Base-by-base conservation (phyloP, 164 flowering plant species). In the Piper longum region DNA sequence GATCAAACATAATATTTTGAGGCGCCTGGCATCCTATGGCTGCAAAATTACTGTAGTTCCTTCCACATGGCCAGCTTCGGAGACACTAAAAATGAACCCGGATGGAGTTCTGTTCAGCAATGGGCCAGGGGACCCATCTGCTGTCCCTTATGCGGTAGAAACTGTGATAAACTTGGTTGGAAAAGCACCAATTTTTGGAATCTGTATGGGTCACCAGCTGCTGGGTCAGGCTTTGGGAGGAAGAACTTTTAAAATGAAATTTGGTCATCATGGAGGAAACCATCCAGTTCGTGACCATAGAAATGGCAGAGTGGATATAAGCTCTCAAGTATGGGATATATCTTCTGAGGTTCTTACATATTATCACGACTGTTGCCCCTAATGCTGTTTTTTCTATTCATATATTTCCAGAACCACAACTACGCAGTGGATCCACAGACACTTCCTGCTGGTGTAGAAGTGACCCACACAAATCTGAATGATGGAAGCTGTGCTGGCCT, bases 121-220 rank as follows among this genome's bases (percentile, higher is more conserved):
- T 77, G 97, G 97, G 19, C 97, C 97, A 43, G 95, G 97, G 19
- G 97, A 89, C 64, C 95, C 97, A 55, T 85, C 91, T 67, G 97
- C 95, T n/a, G 95, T 87, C 66, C 95, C 95, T 60, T 85, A 89
- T 71, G 95, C 97, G 62, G 89, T 87, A 65, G 82, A 87, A 74
- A 82, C 85, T 36, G 95, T 89, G 14, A 84, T 82, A 74, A 80
- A 85, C 61, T 62, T 87, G 48, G 54, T 89, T 19, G 97, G 91
- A 19, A 82, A 84, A 69, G 82, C 83, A 57, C 95, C 95, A 64
- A 84, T 87, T 59, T 89, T 87, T 75, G 95, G 95, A 64, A 87
- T 87, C 71, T 89, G 95, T 72, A 85, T 87, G 95, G 97, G 97
- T n/a, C 97, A 89, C 74, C 97, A 89, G 71, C 79, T 89, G 73